Conservation (phyloP, 2,329 filamentous ascomycete genomes). For the Aurifilum marmelostoma region DNA sequence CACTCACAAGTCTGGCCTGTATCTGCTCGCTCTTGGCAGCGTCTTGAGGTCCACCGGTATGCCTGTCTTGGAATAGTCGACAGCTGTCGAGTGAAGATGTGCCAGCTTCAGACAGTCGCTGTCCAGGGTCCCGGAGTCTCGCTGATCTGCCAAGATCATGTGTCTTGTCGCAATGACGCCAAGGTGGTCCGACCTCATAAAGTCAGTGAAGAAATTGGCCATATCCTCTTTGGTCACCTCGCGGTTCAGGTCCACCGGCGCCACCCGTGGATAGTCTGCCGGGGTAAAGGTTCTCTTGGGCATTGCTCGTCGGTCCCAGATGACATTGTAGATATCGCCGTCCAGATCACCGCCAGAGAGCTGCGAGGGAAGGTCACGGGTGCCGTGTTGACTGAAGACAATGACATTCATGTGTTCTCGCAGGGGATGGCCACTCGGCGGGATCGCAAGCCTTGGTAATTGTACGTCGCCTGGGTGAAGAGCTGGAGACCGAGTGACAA, state of each 20-base stretch:
- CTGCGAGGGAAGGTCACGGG: constrained; percentile 75
- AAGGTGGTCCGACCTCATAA: constrained; percentile 70
- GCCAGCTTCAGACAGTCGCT: constrained; percentile 59
- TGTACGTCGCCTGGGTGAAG: constrained; percentile 84
- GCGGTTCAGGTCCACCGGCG: constrained; percentile 62
- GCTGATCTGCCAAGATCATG: constrained; percentile 65
- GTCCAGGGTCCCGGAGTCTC: constrained; percentile 53
- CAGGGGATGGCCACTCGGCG: constrained; percentile 63
- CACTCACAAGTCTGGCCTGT: constrained; percentile 60
- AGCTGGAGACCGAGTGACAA: constrained; percentile 79
- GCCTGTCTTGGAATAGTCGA: constrained; percentile 79
- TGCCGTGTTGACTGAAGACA: constrained; percentile 73
- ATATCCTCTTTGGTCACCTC: constrained; percentile 68
- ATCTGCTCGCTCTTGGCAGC: constrained; percentile 45
- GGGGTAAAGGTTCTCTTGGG: constrained; percentile 51
- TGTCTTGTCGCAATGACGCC: constrained; percentile 69
- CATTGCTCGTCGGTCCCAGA: constrained; percentile 66
- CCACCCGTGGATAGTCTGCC: constrained; percentile 69
- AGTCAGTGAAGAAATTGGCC: constrained; percentile 78
- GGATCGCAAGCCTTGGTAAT: constrained; percentile 63
- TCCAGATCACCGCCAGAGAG: constrained; percentile 83
- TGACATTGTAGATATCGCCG: constrained; percentile 80
- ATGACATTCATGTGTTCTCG: constrained; percentile 70
- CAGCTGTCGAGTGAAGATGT: constrained; percentile 68
- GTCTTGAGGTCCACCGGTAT: constrained; percentile 54